phyloP scores from a whole-genome alignment of 2,329 filamentous ascomycete genomes.

The Pseudogymnoascus sp. region DNA sequence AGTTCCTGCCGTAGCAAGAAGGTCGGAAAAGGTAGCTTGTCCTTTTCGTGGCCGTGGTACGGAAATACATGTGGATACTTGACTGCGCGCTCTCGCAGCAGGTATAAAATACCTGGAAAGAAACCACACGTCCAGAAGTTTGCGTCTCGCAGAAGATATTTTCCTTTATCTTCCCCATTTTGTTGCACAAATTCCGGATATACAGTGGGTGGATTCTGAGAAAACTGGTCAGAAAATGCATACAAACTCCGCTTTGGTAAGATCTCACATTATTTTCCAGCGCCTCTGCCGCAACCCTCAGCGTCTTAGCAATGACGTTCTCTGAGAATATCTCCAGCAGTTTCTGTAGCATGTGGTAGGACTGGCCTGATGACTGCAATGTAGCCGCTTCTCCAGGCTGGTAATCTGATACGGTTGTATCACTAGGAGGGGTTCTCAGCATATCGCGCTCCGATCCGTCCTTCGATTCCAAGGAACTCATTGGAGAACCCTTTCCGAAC shows the following conservation, averaged over 20 bases:
- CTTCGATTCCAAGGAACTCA: background rate
- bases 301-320: slow-evolving; percentile 20
- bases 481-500: background rate
- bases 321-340: slow-evolving; percentile 18
- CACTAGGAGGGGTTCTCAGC: background rate
- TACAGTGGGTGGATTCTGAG: slow-evolving; percentile 17
- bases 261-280: slow-evolving; percentile 11
- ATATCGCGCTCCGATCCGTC: background rate
- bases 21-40: background rate
- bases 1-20: slow-evolving; percentile 18
- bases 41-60: background rate
- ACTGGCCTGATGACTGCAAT: background rate
- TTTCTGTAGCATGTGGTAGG: background rate
- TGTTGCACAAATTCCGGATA: slow-evolving; percentile 24
- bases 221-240: background rate
- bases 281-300: slow-evolving; percentile 17
- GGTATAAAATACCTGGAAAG: slow-evolving; percentile 33
- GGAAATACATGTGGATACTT: slow-evolving; percentile 27
- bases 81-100: slow-evolving; percentile 29
- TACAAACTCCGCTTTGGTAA: background rate
- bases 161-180: slow-evolving; percentile 15
- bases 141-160: slow-evolving; percentile 19
- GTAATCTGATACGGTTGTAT: background rate
- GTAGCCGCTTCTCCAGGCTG: background rate
- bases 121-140: slow-evolving; percentile 35